phyloP scores from a whole-genome alignment of 2,329 filamentous ascomycete species.

The Paecilomyces dactylethromorphus region DNA sequence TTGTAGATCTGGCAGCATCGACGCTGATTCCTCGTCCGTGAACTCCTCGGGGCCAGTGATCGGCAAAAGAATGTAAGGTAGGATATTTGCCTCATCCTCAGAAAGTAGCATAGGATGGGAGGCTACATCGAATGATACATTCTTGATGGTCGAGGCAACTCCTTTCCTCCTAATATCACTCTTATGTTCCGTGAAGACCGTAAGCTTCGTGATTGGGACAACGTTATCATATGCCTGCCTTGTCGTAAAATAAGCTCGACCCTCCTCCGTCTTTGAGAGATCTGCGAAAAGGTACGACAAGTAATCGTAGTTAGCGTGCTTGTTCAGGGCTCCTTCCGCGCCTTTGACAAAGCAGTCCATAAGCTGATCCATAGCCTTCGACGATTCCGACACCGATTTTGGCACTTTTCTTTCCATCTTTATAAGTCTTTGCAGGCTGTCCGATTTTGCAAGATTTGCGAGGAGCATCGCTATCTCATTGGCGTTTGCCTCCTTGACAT shows the following conservation, averaged over 20 bases:
- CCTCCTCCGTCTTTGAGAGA: constrained; percentile 71
- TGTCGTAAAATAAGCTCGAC: constrained; percentile 67
- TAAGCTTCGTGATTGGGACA: constrained; percentile 85
- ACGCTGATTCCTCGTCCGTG: constrained; percentile 73
- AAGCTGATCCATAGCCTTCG: constrained; percentile 76
- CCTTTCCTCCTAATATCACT: constrained; percentile 79
- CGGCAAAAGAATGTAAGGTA: constrained; percentile 84
- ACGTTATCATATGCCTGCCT: constrained; percentile 71
- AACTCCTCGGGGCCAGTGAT: constrained; percentile 86
- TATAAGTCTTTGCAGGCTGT: constrained; percentile 63
- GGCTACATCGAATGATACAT: constrained; percentile 74
- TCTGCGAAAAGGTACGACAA: constrained; percentile 92
- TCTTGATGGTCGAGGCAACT: constrained; percentile 96
- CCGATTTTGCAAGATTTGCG: constrained; percentile 81
- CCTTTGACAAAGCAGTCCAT: constrained; percentile 96
- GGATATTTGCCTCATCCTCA: constrained; percentile 66
- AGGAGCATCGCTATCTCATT: constrained; percentile 86
- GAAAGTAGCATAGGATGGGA: constrained; percentile 66
- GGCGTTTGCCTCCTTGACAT: constrained; percentile 65
- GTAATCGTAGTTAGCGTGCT: constrained; percentile 82
- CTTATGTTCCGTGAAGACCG: constrained; percentile 87
- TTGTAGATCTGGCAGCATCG: constrained; percentile 86
- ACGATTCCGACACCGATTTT: constrained; percentile 63
- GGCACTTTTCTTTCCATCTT: constrained; percentile 62
- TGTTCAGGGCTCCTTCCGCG: constrained; percentile 74